phyloP scores from a whole-genome alignment of 345 rosid genomes.

The Geranium brycei region DNA sequence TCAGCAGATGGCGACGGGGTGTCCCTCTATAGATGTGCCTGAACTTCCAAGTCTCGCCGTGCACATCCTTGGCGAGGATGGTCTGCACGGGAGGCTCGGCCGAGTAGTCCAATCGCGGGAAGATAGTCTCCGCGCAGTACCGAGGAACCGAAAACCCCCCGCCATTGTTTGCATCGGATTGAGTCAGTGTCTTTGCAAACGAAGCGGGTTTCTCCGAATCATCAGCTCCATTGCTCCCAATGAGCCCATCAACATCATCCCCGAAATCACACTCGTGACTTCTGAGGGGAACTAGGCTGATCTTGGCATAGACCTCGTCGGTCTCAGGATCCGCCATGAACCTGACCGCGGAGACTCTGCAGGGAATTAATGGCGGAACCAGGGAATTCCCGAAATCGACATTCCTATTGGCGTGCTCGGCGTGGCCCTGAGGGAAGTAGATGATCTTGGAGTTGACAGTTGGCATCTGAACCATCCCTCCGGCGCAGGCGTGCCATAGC shows the following conservation, averaged over 20 bases:
- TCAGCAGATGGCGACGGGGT: conserved; percentile 84
- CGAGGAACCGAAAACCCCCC: conserved; percentile 98
- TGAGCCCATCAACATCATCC: conserved; percentile 16
- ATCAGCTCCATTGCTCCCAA: conserved; percentile 23
- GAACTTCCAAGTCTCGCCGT: conserved; percentile 80
- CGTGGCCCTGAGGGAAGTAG: conserved; percentile 94
- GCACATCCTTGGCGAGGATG: conserved; percentile 85
- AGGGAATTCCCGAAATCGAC: conserved; percentile 36
- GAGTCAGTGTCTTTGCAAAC: conserved; percentile 88
- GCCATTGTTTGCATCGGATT: conserved; percentile 95
- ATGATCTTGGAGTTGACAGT: conserved; percentile 54
- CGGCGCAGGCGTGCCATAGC: conserved; percentile 99
- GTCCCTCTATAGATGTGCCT: conserved; percentile 95
- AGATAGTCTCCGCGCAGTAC: conserved; percentile 95
- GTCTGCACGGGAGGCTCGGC: conserved; percentile 96
- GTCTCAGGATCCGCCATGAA: conserved; percentile 80
- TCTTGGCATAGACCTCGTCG: conserved; percentile 76
- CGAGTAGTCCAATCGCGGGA: conserved; percentile 68
- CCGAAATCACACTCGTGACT: conserved; percentile 25
- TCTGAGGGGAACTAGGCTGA: conserved; percentile 42
- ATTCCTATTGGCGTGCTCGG: conserved; percentile 65
- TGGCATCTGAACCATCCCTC: conserved; percentile 94
- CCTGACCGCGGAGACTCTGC: conserved; percentile 51
- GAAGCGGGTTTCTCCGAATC: conserved; percentile 56
- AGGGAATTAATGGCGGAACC: conserved; percentile 44